A percentile compares a stretch with the other conserved stretches of the same genome.
Evolutionary conservation across 164 flowering plant genomes (phyloP).

Genomic region (Tinospora cordifolia): DNA sequence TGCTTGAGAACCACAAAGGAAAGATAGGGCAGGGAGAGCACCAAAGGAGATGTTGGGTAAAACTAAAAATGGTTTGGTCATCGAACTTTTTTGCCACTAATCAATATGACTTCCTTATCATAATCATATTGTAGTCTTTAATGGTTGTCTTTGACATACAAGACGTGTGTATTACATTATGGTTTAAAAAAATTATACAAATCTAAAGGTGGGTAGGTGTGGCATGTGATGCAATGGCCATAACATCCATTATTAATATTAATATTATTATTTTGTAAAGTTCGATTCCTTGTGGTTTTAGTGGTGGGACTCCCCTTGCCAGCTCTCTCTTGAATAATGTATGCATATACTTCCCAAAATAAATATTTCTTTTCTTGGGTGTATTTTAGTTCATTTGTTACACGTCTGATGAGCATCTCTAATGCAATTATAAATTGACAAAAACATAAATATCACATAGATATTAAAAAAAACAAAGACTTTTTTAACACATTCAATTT

Average conservation of each 20-base stretch:
- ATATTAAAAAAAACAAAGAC: too few species aligned
- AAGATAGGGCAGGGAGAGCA: neutral
- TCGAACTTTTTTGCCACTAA: neutral
- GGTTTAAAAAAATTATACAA: neutral
- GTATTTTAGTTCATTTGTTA: too few species aligned
- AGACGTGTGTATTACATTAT: neutral
- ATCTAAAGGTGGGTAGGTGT: neutral
- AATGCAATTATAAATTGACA: too few species aligned
- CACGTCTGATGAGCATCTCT: too few species aligned
- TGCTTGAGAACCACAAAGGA: neutral
- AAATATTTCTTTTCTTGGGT: too few species aligned
- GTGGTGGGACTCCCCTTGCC: constrained; percentile 8
- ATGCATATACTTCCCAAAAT: too few species aligned
- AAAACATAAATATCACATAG: too few species aligned
- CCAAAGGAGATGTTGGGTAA: neutral
- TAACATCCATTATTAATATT: too few species aligned
- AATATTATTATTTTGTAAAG: neutral
- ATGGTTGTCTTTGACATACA: neutral
- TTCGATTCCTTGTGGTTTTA: constrained; percentile 4
- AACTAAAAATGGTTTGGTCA: neutral
- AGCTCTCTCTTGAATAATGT: neutral
- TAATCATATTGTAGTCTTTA: neutral
- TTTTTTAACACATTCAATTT: too few species aligned
- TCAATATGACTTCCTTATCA: neutral
- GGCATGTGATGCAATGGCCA: neutral